Percentiles rank a stretch among this genome's conserved stretches.
Conservation (phyloP, 768 basidiomycete genomes). For the Russula compacta region DNA sequence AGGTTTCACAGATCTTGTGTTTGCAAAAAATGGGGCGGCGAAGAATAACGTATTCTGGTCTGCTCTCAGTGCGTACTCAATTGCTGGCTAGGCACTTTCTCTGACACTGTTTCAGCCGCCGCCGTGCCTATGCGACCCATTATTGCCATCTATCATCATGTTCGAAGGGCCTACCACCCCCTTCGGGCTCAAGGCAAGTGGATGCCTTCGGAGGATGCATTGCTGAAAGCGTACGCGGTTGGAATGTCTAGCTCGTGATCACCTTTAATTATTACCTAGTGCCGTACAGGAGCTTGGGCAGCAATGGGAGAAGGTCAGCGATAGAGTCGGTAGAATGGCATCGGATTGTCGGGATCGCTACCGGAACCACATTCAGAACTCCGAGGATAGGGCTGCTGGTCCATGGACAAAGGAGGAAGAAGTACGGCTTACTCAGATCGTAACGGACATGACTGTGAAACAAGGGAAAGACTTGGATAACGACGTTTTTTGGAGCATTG, state of each 20-base stretch:
- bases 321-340: slow-evolving; percentile 62
- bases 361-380: slow-evolving; percentile 70
- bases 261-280: slow-evolving; percentile 30
- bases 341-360: slow-evolving; percentile 80
- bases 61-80: slow-evolving; percentile 53
- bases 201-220: slow-evolving; percentile 54
- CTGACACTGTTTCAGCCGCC: slow-evolving; percentile 36
- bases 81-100: neutral
- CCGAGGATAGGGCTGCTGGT: slow-evolving; percentile 53
- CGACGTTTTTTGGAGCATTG: slow-evolving; percentile 77
- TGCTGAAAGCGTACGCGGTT: slow-evolving; percentile 48
- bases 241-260: neutral
- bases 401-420: slow-evolving; percentile 77
- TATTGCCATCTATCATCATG: slow-evolving; percentile 76
- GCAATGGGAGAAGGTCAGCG: slow-evolving; percentile 73
- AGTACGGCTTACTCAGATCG: slow-evolving; percentile 60
- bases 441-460: slow-evolving; percentile 62
- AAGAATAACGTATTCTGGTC: slow-evolving; percentile 64
- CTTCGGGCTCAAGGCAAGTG: slow-evolving; percentile 62
- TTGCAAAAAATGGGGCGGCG: slow-evolving; percentile 51
- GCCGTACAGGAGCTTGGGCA: slow-evolving; percentile 63
- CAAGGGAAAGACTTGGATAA: slow-evolving; percentile 67
- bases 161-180: slow-evolving; percentile 63
- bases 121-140: slow-evolving; percentile 71
- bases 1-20: slow-evolving; percentile 55